Evolutionary conservation across 1,139 yeast species (phyloP).

Genomic region (Sugiyamaella xylanicola): DNA sequence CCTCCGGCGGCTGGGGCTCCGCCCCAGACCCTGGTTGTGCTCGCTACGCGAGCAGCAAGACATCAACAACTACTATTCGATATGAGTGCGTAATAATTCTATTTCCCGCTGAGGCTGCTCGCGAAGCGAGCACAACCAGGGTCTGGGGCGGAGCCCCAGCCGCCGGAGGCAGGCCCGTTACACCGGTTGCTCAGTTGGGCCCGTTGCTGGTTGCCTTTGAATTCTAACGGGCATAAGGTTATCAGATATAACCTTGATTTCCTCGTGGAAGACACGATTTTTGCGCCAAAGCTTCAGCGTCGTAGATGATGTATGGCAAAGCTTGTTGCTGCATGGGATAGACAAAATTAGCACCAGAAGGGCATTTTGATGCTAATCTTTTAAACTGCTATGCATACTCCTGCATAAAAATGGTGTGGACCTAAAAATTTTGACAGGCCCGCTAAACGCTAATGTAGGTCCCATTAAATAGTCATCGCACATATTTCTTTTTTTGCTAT

Average conservation of each 20-base stretch:
- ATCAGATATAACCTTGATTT: not conserved
- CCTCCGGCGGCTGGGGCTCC: too few relatives aligned
- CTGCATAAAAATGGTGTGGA: not conserved
- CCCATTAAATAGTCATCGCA: not conserved
- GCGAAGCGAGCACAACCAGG: too few relatives aligned
- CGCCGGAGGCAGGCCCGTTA: too few relatives aligned
- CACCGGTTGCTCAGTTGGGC: not conserved
- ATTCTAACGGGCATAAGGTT: not conserved
- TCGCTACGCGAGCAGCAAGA: too few relatives aligned
- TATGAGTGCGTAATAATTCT: too few relatives aligned
- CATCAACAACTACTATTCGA: too few relatives aligned
- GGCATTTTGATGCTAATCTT: not conserved
- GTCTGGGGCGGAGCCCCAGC: too few relatives aligned
- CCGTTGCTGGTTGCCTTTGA: not conserved
- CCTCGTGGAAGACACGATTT: not conserved
- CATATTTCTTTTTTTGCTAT: not conserved
- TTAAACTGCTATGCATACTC: not conserved
- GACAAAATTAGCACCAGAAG: not conserved
- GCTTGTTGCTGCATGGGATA: not conserved
- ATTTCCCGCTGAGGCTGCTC: too few relatives aligned
- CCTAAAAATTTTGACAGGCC: not conserved
- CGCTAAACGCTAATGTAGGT: slow-evolving; percentile 1
- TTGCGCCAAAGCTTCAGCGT: too few relatives aligned
- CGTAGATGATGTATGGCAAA: too few relatives aligned
- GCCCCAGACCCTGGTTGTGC: too few relatives aligned